These are phyloP conservation scores for Sordariomycetes sp. DNA, from an alignment of 2,329 filamentous ascomycete species.

Conservation along the genomic window DNA sequence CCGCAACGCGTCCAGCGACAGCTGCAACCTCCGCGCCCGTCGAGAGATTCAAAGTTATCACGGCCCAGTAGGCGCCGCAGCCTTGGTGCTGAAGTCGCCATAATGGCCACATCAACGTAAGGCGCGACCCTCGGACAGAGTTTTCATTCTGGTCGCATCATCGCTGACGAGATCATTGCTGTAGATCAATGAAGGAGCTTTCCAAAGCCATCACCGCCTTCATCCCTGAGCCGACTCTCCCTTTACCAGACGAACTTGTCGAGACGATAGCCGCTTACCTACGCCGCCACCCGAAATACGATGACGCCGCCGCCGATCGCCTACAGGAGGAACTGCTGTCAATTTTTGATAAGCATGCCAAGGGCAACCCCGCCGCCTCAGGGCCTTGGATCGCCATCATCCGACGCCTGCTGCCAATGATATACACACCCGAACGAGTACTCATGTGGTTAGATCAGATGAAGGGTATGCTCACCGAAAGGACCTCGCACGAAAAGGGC, in stretches of 20 bases:
- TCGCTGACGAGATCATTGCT: no score
- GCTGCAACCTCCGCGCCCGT: no score
- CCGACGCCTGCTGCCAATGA: slow-evolving; percentile 51
- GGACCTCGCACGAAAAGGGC: slow-evolving; percentile 48
- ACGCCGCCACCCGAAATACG: slow-evolving; percentile 55
- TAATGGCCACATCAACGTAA: no score
- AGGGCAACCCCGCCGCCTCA: slow-evolving; percentile 43
- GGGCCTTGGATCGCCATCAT: slow-evolving; percentile 63
- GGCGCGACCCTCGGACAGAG: no score
- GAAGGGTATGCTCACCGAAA: slow-evolving; percentile 27
- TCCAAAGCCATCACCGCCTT: slow-evolving; percentile 46
- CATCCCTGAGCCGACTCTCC: slow-evolving; percentile 39
- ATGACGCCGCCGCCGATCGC: slow-evolving; percentile 60
- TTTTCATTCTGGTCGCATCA: no score
- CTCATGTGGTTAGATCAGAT: slow-evolving; percentile 63
- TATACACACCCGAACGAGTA: slow-evolving; percentile 54
- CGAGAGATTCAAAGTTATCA: no score
- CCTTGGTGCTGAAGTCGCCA: no score
- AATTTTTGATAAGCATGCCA: slow-evolving; percentile 57
- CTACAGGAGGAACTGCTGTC: slow-evolving; percentile 64
- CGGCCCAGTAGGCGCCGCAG: no score
- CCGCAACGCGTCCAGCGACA: no score
- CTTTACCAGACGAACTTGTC: slow-evolving; percentile 58
- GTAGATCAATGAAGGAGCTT: slow-evolving; percentile 49
- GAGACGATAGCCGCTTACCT: slow-evolving; percentile 58